These are phyloP conservation scores for Rhodotorula kratochvilovae DNA, from an alignment of 768 basidiomycete species.

Conservation along the genomic window DNA sequence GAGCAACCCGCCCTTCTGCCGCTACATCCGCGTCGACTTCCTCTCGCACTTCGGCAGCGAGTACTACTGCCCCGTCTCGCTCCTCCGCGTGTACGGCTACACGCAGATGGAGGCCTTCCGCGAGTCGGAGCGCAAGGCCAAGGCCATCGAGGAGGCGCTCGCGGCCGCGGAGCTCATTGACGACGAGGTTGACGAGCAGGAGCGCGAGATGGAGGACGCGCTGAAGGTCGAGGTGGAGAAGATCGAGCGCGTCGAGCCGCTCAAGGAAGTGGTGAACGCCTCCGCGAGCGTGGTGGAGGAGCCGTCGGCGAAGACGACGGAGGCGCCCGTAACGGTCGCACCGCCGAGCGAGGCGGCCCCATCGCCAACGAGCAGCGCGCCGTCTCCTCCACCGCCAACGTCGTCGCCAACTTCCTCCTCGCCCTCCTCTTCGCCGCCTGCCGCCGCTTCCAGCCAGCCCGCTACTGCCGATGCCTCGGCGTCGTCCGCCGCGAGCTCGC, in stretches of 20 bases:
- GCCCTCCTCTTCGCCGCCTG: too few relatives aligned
- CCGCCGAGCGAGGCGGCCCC: neutral
- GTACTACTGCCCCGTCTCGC: conserved; percentile 90
- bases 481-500: neutral
- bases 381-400: too few relatives aligned
- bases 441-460: too few relatives aligned
- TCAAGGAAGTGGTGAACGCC: neutral
- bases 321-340: neutral
- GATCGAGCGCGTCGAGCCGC: neutral
- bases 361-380: neutral
- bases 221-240: conserved; percentile 3
- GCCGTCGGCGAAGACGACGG: neutral
- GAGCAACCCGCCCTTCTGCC: conserved; percentile 67
- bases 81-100: conserved; percentile 87
- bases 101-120: conserved; percentile 97
- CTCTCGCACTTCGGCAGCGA: conserved; percentile 88
- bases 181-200: conserved; percentile 19
- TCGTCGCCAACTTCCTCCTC: too few relatives aligned
- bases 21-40: conserved; percentile 90
- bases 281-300: neutral
- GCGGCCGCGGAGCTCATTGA: conserved; percentile 19
- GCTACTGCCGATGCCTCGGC: too few relatives aligned
- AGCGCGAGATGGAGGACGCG: neutral
- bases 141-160: conserved; percentile 24
- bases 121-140: conserved; percentile 56